A percentile compares a stretch with the other conserved stretches of the same genome.
Conservation (phyloP, 1,284 basidiomycete genomes). For the Fomitiporia mediterranea region DNA sequence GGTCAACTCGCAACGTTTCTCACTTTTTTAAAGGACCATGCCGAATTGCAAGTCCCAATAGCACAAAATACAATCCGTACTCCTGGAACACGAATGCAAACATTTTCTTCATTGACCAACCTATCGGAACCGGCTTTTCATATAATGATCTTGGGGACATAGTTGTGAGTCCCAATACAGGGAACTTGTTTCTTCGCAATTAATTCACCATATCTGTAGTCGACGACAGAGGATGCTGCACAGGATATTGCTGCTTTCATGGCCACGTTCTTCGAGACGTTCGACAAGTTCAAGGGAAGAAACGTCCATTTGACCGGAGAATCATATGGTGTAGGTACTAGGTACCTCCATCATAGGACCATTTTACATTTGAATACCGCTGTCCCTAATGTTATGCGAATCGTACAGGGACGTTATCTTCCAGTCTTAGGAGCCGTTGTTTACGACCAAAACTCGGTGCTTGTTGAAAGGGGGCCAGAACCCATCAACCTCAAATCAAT, state of each 20-base stretch:
- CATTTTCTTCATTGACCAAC: conserved; percentile 69
- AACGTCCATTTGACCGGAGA: conserved; percentile 72
- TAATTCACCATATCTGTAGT: conserved; percentile 27
- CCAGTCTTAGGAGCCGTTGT: conserved; percentile 80
- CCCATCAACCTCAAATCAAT: conserved; percentile 78
- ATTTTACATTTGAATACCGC: neutral
- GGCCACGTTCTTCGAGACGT: conserved; percentile 70
- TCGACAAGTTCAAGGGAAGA: conserved; percentile 60
- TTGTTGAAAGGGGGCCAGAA: conserved; percentile 54
- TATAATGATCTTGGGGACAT: conserved; percentile 67
- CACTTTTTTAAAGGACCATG: conserved; percentile 45
- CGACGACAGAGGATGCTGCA: conserved; percentile 63
- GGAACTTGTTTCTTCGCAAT: neutral
- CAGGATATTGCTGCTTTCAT: conserved; percentile 67
- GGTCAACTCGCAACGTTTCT: neutral
- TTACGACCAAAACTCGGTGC: conserved; percentile 68
- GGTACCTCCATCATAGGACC: too few species aligned
- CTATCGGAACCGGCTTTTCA: conserved; percentile 63
- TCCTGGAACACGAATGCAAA: conserved; percentile 69
- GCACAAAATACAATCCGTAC: conserved; percentile 49
- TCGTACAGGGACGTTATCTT: conserved; percentile 75
- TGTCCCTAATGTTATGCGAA: neutral
- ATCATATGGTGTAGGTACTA: conserved; percentile 58
- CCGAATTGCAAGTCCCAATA: conserved; percentile 39
- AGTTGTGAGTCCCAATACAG: conserved; percentile 38